phyloP scores from a whole-genome alignment of 2,329 filamentous ascomycete species.

The Thelonectria olida region DNA sequence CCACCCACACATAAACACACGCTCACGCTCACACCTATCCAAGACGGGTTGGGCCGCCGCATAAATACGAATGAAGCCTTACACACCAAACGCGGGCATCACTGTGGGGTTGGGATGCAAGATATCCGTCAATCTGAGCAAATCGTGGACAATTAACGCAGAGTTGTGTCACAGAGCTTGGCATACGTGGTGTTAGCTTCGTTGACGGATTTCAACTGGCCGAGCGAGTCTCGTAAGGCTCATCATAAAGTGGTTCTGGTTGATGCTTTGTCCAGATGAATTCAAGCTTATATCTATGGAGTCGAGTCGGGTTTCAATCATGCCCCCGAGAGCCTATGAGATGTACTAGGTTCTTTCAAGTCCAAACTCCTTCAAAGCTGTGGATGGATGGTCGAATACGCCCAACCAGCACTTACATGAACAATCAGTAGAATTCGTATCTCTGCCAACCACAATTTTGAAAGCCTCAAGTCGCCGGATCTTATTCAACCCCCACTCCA shows the following conservation, averaged over 20 bases:
- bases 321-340: too few relatives aligned
- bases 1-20: neutral
- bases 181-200: neutral
- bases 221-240: too few relatives aligned
- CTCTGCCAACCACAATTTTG: too few relatives aligned
- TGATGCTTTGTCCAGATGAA: too few relatives aligned
- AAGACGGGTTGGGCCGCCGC: constrained; percentile 11
- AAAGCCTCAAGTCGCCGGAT: neutral
- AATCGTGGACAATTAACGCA: neutral
- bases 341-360: too few relatives aligned
- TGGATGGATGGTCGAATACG: too few relatives aligned
- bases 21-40: neutral
- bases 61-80: constrained; percentile 17
- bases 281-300: too few relatives aligned
- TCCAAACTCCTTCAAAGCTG: neutral
- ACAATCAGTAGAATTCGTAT: too few relatives aligned
- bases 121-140: neutral
- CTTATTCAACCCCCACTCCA: neutral
- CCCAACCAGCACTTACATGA: too few relatives aligned
- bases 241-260: too few relatives aligned
- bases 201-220: too few relatives aligned
- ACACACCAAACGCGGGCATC: neutral
- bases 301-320: too few relatives aligned
- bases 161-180: neutral
- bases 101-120: constrained; percentile 8